Evolutionary conservation across 116 monocot genomes (phyloP), one percentile per base, ranked within the genome.

Genomic region (Papilionanthe hybrid): DNA sequence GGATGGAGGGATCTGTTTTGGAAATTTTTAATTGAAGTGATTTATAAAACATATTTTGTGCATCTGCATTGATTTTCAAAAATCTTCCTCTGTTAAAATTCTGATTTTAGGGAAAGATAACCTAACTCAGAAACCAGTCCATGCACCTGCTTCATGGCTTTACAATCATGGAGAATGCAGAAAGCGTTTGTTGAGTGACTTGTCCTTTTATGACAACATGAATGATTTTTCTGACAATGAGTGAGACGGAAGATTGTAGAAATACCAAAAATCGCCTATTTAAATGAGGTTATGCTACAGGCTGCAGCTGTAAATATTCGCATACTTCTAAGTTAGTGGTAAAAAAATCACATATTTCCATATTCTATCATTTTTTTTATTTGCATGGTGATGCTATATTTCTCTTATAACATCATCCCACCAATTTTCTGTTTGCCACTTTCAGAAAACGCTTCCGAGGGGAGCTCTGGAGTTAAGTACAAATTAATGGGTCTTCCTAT

Each of bases 401-500:
- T 47, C 28, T 60, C 37, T 2, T 41, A 7, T 2, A 66, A 28
- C 3, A 9, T 80, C 28, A 75, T n/a, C 13, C 47, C 9, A 49
- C 53, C 76, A 66, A 30, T 66, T 50, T 60, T 4, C 18, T 30
- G 20, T 13, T 76, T 77, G 47, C 58, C 15, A 28, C 58, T 55
- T 71, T 41, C 83, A 95, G 95, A 91, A 84, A 91, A 85, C 90
- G 65, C 79, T 75, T 72, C 85, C 19, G 95, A 95, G 57, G 90
- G 87, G 49, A 86, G 58, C 60, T 83, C 83, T 55, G 78, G 90
- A 79, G 87, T 91, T 17, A 95, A 90, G 81, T 95, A 93, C 84
- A 86, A 91, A 80, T 78, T 95, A 68, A 86, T 91, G 85, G 90
- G 89, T 82, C 57, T 89, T 78, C 95, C 95, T 32, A 72, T 90